phyloP scores from a whole-genome alignment of 2,329 filamentous ascomycete genomes.

The Aspergillus versicolor region DNA sequence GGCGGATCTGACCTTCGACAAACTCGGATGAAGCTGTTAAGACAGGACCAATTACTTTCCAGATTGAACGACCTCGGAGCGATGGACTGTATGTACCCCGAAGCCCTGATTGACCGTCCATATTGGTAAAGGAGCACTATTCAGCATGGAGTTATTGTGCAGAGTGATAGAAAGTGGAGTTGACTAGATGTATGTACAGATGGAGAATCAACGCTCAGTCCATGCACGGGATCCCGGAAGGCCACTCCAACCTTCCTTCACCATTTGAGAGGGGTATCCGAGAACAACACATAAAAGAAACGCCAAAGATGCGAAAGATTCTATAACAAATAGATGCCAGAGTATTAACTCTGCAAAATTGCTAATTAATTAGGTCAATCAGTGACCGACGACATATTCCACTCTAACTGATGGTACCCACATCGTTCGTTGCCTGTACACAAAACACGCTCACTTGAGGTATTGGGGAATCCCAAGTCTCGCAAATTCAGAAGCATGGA shows the following conservation, averaged over 20 bases:
- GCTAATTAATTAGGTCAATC: background rate
- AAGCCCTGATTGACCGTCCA: background rate
- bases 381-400: background rate
- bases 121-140: background rate
- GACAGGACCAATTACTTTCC: conserved; percentile 28
- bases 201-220: background rate
- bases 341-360: background rate
- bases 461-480: background rate
- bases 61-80: conserved; percentile 40
- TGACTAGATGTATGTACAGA: conserved; percentile 11
- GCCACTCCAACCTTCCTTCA: background rate
- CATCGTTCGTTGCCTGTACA: background rate
- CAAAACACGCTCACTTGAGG: too few relatives aligned
- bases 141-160: background rate
- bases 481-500: too few relatives aligned
- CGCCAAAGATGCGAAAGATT: conserved; percentile 1
- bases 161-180: conserved; percentile 12
- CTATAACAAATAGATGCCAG: conserved; percentile 5
- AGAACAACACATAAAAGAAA: background rate
- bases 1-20: conserved; percentile 22
- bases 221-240: background rate
- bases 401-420: background rate
- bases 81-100: conserved; percentile 39
- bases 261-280: conserved; percentile 12
- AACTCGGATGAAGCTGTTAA: conserved; percentile 13